Conservation (phyloP, 2,329 filamentous ascomycete species). For the Fusarium sp. region DNA sequence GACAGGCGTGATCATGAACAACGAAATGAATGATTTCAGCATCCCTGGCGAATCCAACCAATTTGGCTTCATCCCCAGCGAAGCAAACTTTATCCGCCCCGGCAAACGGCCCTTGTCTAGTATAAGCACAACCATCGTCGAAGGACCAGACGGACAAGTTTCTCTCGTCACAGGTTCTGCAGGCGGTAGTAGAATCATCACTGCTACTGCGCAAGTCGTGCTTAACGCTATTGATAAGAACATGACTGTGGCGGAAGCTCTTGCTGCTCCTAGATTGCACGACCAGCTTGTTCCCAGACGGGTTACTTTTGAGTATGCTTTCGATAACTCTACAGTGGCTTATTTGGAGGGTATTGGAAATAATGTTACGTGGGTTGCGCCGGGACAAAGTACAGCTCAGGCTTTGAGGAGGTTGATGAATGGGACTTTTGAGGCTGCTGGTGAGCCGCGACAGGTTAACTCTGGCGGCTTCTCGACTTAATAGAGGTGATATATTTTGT, state of each 20-base stretch:
- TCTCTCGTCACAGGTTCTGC: constrained; percentile 81
- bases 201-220: constrained; percentile 80
- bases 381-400: constrained; percentile 77
- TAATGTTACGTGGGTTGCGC: constrained; percentile 77
- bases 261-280: constrained; percentile 78
- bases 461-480: constrained; percentile 70
- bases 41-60: constrained; percentile 77
- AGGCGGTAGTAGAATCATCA: constrained; percentile 87
- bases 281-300: constrained; percentile 82
- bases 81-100: constrained; percentile 79
- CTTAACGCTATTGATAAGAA: constrained; percentile 77
- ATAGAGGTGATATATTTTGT: too few relatives aligned
- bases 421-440: constrained; percentile 79
- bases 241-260: constrained; percentile 69
- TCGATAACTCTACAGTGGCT: constrained; percentile 74
- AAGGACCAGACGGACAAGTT: constrained; percentile 73
- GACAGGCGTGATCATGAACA: constrained; percentile 80
- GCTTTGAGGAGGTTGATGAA: constrained; percentile 73
- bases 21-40: constrained; percentile 78
- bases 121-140: constrained; percentile 81
- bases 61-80: constrained; percentile 81
- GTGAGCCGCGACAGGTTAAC: constrained; percentile 82
- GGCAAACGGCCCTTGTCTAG: constrained; percentile 83
- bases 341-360: constrained; percentile 75
- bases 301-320: constrained; percentile 77